A percentile compares a stretch with the other conserved stretches of the same genome.
Conservation (phyloP, 306 rosid genomes). For the Glycine latifolia region DNA sequence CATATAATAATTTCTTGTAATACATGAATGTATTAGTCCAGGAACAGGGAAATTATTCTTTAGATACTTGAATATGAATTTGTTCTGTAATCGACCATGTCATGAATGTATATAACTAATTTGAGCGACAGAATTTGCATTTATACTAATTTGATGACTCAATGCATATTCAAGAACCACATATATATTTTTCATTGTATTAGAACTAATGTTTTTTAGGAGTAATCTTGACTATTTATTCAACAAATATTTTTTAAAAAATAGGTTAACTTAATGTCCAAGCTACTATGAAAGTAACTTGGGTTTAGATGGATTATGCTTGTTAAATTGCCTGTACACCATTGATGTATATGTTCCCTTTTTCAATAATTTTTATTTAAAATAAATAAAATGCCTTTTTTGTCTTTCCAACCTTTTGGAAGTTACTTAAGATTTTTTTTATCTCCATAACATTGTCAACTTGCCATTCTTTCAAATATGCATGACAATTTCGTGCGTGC, state of each 20-base stretch:
- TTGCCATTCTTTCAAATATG: not conserved
- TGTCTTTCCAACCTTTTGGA: not conserved
- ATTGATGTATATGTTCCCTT: not conserved
- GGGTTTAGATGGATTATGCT: not conserved
- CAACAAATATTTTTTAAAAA: not conserved
- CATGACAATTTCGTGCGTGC: not conserved
- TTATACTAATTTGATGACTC: not conserved
- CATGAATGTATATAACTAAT: not conserved
- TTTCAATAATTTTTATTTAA: not conserved
- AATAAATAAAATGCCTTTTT: not conserved
- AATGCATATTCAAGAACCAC: not conserved
- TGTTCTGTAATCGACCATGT: not conserved
- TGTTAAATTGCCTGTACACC: not conserved
- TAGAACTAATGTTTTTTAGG: not conserved
- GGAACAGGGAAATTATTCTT: not conserved
- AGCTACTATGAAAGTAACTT: constrained; percentile 8
- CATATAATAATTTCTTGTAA: not conserved
- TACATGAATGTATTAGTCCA: not conserved
- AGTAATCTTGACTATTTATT: too few species aligned
- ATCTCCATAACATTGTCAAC: not conserved
- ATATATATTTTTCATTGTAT: not conserved
- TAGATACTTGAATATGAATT: not conserved
- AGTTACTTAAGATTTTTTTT: not conserved
- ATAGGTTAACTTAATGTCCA: not conserved
- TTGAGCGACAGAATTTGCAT: not conserved